A percentile compares a stretch with the other conserved stretches of the same genome.
These are phyloP conservation scores for Penicillium sumatraense DNA, from an alignment of 2,329 filamentous ascomycete species.

Conservation along the genomic window DNA sequence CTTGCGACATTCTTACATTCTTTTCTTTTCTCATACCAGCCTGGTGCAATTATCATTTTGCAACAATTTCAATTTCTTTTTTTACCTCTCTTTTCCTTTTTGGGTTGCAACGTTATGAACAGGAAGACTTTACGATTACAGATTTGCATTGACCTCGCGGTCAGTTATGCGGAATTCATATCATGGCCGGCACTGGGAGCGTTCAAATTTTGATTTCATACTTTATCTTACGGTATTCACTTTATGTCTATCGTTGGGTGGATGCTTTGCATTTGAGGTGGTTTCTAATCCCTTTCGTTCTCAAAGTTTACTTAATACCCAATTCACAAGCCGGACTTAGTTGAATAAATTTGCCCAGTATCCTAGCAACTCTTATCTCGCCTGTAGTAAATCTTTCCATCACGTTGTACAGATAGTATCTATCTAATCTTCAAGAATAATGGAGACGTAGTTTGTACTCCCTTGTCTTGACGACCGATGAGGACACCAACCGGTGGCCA, in stretches of 20 bases:
- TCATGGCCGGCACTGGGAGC: background rate
- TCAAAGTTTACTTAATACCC: too few species aligned
- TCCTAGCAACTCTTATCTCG: too few species aligned
- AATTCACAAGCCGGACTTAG: conserved; percentile 18
- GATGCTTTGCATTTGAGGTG: background rate
- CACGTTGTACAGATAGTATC: too few species aligned
- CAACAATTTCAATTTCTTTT: background rate
- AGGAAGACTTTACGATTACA: conserved; percentile 11
- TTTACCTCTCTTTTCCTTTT: background rate
- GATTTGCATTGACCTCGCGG: conserved; percentile 26
- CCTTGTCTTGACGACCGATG: background rate
- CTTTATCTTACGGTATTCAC: background rate
- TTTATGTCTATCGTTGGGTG: conserved; percentile 10
- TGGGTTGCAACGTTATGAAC: conserved; percentile 4
- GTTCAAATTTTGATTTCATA: background rate
- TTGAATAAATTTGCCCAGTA: conserved; percentile 6
- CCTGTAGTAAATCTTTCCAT: too few species aligned
- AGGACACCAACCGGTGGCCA: conserved; percentile 8
- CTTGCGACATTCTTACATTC: background rate
- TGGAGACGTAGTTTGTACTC: background rate
- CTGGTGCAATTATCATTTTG: background rate
- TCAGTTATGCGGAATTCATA: conserved; percentile 7
- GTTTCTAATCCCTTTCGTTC: background rate
- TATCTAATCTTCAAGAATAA: background rate
- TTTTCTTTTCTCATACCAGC: background rate